Evolutionary conservation across 257 asterid species (phyloP).

Genomic region (Solanum chiquidenum): DNA sequence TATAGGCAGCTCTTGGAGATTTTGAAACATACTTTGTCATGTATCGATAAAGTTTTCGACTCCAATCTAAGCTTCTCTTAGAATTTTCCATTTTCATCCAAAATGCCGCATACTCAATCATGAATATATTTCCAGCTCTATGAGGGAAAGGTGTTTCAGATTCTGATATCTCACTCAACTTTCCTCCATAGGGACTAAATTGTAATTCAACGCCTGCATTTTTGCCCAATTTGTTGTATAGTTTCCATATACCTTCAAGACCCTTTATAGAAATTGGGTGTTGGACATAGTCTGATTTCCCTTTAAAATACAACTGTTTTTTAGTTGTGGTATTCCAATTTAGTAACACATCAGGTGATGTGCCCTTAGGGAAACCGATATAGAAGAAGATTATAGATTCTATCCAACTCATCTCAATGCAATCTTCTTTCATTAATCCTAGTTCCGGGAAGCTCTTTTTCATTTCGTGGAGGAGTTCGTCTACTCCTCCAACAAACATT

Average conservation of each 20-base stretch:
- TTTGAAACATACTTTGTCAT: background rate
- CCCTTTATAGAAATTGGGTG: background rate
- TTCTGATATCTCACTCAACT: background rate
- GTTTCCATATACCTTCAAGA: background rate
- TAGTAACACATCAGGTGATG: background rate
- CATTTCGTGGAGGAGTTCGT: too few species aligned
- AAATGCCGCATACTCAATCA: background rate
- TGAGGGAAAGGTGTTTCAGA: background rate
- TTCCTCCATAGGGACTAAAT: background rate
- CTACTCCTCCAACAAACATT: too few species aligned
- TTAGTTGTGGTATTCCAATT: background rate
- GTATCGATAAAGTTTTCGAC: background rate
- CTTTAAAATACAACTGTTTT: background rate
- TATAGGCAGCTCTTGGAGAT: background rate
- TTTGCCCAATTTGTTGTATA: background rate
- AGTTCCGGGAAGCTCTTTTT: background rate
- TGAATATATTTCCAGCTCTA: background rate
- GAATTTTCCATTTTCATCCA: background rate
- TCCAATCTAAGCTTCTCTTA: background rate
- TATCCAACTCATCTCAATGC: background rate
- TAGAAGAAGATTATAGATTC: background rate
- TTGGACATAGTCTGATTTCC: background rate
- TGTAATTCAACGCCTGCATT: background rate
- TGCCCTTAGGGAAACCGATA: background rate
- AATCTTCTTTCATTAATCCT: background rate